Conservation (phyloP, 345 rosid genomes). For the Rhodamnia rubescens region DNA sequence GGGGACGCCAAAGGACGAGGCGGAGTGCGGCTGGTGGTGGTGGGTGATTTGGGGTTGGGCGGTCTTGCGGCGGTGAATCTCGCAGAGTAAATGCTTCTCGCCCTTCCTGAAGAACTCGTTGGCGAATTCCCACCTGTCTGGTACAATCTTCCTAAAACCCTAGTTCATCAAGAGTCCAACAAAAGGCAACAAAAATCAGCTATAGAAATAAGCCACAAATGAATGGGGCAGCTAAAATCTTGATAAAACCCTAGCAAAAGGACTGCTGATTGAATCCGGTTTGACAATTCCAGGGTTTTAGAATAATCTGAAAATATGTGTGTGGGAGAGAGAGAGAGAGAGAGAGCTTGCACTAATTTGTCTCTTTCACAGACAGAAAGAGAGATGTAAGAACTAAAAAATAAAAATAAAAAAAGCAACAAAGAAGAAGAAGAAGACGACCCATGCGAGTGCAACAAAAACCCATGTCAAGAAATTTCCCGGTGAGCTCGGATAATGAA, state of each 20-base stretch:
- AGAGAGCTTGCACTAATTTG: not conserved
- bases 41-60: slow-evolving; percentile 11
- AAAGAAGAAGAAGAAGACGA: not conserved
- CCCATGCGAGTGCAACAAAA: not conserved
- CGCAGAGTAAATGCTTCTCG: slow-evolving; percentile 87
- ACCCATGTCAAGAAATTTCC: not conserved
- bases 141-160: slow-evolving; percentile 98
- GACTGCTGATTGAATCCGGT: not conserved
- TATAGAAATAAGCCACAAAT: not conserved
- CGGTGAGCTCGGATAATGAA: not conserved
- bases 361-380: not conserved
- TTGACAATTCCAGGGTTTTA: not conserved
- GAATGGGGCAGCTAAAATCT: not conserved
- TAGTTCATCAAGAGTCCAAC: slow-evolving; percentile 14
- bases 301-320: not conserved
- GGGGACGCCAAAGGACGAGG: not conserved
- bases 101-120: slow-evolving; percentile 93
- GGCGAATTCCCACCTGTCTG: slow-evolving; percentile 98
- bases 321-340: not conserved
- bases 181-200: slow-evolving; percentile 9
- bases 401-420: not conserved
- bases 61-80: slow-evolving; percentile 91
- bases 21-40: slow-evolving; percentile 10
- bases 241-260: not conserved
- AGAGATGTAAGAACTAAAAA: not conserved